Percentiles rank a stretch among this genome's conserved stretches.
phyloP scores from a whole-genome alignment of 2,329 filamentous ascomycete species.

The Mollisiaceae sp. region DNA sequence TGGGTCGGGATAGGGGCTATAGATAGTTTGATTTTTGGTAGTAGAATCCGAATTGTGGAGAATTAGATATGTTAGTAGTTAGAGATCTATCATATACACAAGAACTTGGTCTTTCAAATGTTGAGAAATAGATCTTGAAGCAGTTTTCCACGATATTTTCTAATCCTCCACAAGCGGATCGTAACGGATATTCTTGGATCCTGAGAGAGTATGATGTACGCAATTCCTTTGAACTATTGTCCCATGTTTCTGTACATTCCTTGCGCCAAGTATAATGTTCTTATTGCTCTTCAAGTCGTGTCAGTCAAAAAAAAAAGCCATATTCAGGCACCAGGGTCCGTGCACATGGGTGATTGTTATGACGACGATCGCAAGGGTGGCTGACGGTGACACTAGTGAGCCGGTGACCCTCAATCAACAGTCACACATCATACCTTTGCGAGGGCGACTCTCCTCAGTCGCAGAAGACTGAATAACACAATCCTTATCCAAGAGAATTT shows the following conservation, averaged over 20 bases:
- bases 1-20: neutral
- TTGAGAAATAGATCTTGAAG: no score
- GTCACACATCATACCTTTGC: neutral
- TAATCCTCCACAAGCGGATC: no score
- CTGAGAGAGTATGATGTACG: no score
- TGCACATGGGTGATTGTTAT: neutral
- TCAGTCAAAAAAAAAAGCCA: neutral
- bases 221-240: no score
- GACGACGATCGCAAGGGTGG: neutral
- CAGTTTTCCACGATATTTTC: neutral
- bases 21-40: neutral
- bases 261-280: no score
- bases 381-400: neutral
- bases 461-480: neutral
- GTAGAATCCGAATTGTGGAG: neutral
- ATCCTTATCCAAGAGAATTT: neutral
- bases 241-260: no score
- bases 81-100: neutral
- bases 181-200: no score
- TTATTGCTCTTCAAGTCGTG: neutral
- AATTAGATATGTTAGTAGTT: neutral
- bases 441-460: neutral
- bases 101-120: no score
- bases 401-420: conserved; percentile 6
- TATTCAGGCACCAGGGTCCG: neutral